Conservation (phyloP, 2,329 filamentous ascomycete genomes). For the Colletotrichum orchidophilum region DNA sequence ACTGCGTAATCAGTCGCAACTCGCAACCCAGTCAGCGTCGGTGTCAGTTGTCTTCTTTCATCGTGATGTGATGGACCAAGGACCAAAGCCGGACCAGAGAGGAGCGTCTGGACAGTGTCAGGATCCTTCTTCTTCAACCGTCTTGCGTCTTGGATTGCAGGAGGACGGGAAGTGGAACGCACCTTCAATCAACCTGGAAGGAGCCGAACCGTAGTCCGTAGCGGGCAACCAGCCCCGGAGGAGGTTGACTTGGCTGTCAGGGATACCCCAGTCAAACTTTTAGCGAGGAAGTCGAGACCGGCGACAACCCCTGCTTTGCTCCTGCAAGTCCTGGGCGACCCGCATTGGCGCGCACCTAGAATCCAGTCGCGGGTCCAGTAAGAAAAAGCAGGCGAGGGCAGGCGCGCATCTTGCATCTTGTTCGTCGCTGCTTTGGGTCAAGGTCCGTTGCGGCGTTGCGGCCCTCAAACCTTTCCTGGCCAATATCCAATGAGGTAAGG, state of each 20-base stretch:
- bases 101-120: conserved; percentile 6
- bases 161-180: conserved; percentile 25
- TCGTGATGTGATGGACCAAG: not conserved
- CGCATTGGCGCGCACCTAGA: conserved; percentile 28
- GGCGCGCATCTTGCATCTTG: not conserved
- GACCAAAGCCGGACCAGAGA: not conserved
- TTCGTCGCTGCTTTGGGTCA: not conserved
- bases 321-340: conserved; percentile 16
- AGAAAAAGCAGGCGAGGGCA: not conserved
- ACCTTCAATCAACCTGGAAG: conserved; percentile 4
- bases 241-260: conserved; percentile 20
- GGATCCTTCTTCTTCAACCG: conserved; percentile 1
- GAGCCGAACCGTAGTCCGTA: conserved; percentile 28
- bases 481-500: not conserved
- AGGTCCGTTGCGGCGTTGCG: not conserved
- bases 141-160: conserved; percentile 20
- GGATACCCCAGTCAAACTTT: conserved; percentile 26
- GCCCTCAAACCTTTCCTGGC: not conserved
- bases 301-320: conserved; percentile 8
- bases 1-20: not conserved
- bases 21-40: not conserved
- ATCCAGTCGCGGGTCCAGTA: not conserved
- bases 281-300: conserved; percentile 30
- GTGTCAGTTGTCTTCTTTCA: not conserved
- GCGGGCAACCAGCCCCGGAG: conserved; percentile 25